phyloP scores from a whole-genome alignment of 345 rosid species.

The sweet orange (Citrus sinensis) region DVS_A1.0 CM039164.1:4603501-4604000 shows the following conservation, averaged over 20 bases:
- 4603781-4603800: background rate
- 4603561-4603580: background rate
- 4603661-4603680: constrained; percentile 49
- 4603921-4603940: constrained; percentile 59
- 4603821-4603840: constrained; percentile 4
- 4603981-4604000: background rate
- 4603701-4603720: background rate
- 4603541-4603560: too few relatives aligned
- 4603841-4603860: constrained; percentile 34
- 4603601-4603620: background rate
- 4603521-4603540: background rate
- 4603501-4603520: too few relatives aligned
- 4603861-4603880: constrained; percentile 36
- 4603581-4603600: background rate
- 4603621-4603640: too few relatives aligned
- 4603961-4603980: background rate
- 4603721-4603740: background rate
- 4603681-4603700: constrained; percentile 44
- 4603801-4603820: background rate
- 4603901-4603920: constrained; percentile 51
- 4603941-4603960: constrained; percentile 88
- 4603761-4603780: background rate
- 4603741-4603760: background rate
- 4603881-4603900: constrained; percentile 36
- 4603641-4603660: constrained; percentile 31